Evolutionary conservation across 345 rosid genomes (phyloP), one percentile per base, ranked within the genome.

Genomic region (Syzygium aromaticum): DNA sequence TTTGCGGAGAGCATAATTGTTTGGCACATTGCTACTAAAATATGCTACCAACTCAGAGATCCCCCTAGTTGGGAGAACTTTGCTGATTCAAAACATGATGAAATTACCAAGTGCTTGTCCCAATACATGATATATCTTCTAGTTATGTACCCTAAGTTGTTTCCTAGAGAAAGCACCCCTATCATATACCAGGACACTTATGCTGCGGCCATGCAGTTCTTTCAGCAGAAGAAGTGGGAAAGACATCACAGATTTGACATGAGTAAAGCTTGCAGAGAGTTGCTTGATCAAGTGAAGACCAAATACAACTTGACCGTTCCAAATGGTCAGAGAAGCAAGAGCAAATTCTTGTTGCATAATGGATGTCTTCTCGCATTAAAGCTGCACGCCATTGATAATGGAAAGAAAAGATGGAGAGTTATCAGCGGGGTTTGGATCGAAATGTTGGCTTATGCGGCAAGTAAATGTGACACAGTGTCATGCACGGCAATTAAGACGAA

Each of bases 71-170:
- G 16, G 21, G 54, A 67, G 30, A 59, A 85, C 11, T 27, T 38
- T 77, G 83, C 16, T 6, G 2, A 53, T 86, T 52, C 54, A n/a
- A 84, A 56, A 52, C 86, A 11, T 38, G 27, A 33, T 54, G 89
- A 25, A 23, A 88, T 85, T 59, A 90, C 93, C 87, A 89, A 87
- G 86, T 84, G 57, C 12, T 52, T 93, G 38, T 90, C 94, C 1
- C 89, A 90, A 17, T 94, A 94, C 85, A 89, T 94, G 93, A 84
- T 91, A 84, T 91, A 93, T 87, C 59, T 94, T 40, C 56, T 89
- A 51, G 77, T 90, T 5, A 85, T 84, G 52, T 83, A 86, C 7
- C 86, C 89, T 40, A 8, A 25, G 4, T 92, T 94, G 95, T 85
- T 86, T 25, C 90, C 93, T 0, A 89, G 85, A 25, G 92, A 92